Evolutionary conservation across 2,329 filamentous ascomycete species (phyloP).

Genomic region (Cytospora schulzeri): DNA sequence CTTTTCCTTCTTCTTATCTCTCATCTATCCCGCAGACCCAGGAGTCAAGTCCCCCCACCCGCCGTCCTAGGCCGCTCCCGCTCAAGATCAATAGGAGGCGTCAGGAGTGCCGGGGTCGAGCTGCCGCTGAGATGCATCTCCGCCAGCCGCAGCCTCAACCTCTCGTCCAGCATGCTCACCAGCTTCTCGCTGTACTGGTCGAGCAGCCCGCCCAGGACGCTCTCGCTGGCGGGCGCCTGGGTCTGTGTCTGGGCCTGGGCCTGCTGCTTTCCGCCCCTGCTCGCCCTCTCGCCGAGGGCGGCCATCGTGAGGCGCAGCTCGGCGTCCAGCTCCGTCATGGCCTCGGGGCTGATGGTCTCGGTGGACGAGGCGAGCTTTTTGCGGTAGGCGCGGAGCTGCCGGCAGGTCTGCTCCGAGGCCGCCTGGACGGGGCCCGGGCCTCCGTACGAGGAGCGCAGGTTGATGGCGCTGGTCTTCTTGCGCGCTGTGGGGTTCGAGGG

Average conservation of each 20-base stretch:
- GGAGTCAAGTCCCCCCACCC: not conserved
- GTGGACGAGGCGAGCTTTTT: conserved; percentile 61
- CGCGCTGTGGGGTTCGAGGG: conserved; percentile 37
- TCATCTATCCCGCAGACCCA: not conserved
- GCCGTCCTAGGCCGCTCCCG: conserved; percentile 12
- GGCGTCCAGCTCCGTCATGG: conserved; percentile 64
- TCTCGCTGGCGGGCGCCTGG: conserved; percentile 55
- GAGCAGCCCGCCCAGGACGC: conserved; percentile 63
- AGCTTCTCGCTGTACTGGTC: conserved; percentile 77
- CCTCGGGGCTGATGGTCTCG: conserved; percentile 57
- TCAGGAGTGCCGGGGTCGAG: conserved; percentile 1
- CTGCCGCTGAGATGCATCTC: conserved; percentile 8
- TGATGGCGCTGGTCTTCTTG: conserved; percentile 53
- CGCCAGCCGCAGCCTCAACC: conserved; percentile 52
- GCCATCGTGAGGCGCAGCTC: conserved; percentile 65
- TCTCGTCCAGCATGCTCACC: conserved; percentile 72
- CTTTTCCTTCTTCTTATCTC: not conserved
- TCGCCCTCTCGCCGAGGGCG: conserved; percentile 60
- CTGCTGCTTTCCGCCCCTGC: conserved; percentile 50
- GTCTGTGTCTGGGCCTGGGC: not conserved
- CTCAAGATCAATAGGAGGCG: conserved; percentile 10
- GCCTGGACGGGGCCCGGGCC: conserved; percentile 54
- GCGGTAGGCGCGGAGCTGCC: conserved; percentile 62
- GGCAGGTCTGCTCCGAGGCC: conserved; percentile 66
- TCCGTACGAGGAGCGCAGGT: conserved; percentile 44